These are phyloP conservation scores for Taxawa tesnikishii DNA, from an alignment of 2,329 filamentous ascomycete species.

Conservation along the genomic window DNA sequence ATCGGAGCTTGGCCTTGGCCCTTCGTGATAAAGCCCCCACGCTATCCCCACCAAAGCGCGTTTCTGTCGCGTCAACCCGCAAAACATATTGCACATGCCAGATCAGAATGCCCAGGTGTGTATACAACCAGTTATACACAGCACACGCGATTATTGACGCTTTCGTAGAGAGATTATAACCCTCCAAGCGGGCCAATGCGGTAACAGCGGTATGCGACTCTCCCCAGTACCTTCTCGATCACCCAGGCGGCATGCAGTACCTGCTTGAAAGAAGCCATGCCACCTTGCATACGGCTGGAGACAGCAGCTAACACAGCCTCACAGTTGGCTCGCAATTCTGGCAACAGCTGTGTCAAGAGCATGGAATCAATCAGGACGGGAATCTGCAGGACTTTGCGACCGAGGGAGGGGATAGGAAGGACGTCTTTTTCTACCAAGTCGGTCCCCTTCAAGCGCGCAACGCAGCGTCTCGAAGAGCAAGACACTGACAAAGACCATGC, in stretches of 20 bases:
- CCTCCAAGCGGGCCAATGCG: constrained; percentile 96
- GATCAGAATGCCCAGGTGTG: constrained; percentile 7
- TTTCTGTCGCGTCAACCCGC: no score
- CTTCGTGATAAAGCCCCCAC: no score
- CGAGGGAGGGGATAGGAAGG: constrained; percentile 93
- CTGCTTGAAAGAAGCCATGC: no score
- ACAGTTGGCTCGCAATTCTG: constrained; percentile 94
- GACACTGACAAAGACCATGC: constrained; percentile 20
- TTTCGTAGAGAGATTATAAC: constrained; percentile 86
- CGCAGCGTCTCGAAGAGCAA: no score
- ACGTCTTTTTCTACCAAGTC: constrained; percentile 90
- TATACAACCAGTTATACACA: not conserved
- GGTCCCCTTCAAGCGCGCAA: no score
- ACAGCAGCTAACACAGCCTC: no score
- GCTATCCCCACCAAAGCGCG: no score
- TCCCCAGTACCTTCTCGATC: not conserved
- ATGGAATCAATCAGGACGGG: constrained; percentile 94
- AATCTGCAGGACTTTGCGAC: constrained; percentile 97
- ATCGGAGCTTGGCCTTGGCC: no score
- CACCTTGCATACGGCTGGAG: constrained; percentile 4
- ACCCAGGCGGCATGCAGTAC: no score
- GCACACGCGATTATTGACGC: constrained; percentile 8
- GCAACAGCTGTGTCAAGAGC: constrained; percentile 96
- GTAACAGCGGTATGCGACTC: constrained; percentile 83
- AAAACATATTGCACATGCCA: no score